phyloP scores from a whole-genome alignment of 1,284 basidiomycete species.

The Leucoagaricus sp. region DNA sequence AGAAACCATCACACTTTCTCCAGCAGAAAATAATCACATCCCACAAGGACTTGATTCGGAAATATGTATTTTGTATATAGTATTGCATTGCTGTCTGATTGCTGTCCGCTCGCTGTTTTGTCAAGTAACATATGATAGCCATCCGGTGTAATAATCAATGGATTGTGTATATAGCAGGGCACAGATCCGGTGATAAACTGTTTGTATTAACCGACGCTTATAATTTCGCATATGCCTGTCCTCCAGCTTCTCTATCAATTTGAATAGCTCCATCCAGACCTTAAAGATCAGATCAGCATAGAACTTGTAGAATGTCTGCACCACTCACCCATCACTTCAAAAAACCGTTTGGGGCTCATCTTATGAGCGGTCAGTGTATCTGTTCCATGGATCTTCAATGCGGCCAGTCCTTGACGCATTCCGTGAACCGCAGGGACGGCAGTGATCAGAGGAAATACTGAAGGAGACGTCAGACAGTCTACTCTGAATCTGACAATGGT shows the following conservation, averaged over 20 bases:
- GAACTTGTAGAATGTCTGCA: background rate
- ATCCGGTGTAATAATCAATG: too few species aligned
- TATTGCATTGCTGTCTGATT: too few species aligned
- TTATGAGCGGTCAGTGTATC: constrained; percentile 33
- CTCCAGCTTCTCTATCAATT: constrained; percentile 22
- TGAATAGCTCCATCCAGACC: constrained; percentile 21
- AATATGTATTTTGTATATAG: too few species aligned
- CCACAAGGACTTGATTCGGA: too few species aligned
- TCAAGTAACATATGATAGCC: too few species aligned
- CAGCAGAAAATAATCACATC: too few species aligned
- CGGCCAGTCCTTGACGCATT: constrained; percentile 37
- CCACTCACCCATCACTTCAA: constrained; percentile 35
- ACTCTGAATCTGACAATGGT: background rate
- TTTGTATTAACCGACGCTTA: too few species aligned
- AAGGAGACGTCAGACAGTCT: background rate
- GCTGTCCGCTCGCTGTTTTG: too few species aligned
- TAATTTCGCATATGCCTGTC: constrained; percentile 16
- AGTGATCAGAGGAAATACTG: constrained; percentile 40
- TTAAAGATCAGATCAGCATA: background rate
- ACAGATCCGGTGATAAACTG: background rate
- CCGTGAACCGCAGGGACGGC: constrained; percentile 36
- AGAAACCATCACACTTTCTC: too few species aligned
- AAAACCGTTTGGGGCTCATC: constrained; percentile 39
- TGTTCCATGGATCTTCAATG: constrained; percentile 38
- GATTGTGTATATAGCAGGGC: background rate